Evolutionary conservation across 108 stramenopile genomes (phyloP), one percentile per base, ranked within the genome.

Genomic region (Conticribra weissflogii): DNA sequence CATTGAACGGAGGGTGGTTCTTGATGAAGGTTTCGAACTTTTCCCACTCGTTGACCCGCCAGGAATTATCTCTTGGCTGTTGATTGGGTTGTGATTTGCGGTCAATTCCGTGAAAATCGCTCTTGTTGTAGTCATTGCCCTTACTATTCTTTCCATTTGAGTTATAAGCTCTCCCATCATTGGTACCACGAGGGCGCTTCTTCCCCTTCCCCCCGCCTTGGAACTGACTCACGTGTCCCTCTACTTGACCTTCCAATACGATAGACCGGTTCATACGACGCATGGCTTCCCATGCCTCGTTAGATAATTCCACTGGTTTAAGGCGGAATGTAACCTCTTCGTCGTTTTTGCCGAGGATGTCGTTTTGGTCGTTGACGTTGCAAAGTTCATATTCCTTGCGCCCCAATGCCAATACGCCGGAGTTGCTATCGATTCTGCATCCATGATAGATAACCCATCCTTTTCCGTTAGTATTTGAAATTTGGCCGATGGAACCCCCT

Each of bases 191-290:
- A 18, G 58, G 32, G 12, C 89, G 78, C 61, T 89, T 90, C 55
- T 77, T 78, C 2, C 95, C 95, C 73, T 93, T 96, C n/a, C 86
- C 79, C 18, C 95, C 95, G 15, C 95, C 95, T 64, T 90, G 89
- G 59, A 81, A 93, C 54, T 83, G 53, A 19, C 81, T 83, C 12
- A 64, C 82, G 31, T 81, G 54, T 17, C 83, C 85, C 36, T 85
- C 80, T 5, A 91, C 67, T 59, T 68, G 59, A 5, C 91, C 91
- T 21, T 85, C 66, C 24, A 81, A 52, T 0, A 92, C 95, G 71
- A 96, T 96, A 1, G 71, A 69, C 59, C 79, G 78, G 63, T 96
- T 96, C 89, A 92, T 92, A 27, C 78, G 32, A 18, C 68, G 56
- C 89, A 96, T 92, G 32, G 70, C 80, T 2, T 67, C 59, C 85